Evolutionary conservation across 2,329 filamentous ascomycete genomes (phyloP).

Genomic region (Hymenoscyphus linearis): DNA sequence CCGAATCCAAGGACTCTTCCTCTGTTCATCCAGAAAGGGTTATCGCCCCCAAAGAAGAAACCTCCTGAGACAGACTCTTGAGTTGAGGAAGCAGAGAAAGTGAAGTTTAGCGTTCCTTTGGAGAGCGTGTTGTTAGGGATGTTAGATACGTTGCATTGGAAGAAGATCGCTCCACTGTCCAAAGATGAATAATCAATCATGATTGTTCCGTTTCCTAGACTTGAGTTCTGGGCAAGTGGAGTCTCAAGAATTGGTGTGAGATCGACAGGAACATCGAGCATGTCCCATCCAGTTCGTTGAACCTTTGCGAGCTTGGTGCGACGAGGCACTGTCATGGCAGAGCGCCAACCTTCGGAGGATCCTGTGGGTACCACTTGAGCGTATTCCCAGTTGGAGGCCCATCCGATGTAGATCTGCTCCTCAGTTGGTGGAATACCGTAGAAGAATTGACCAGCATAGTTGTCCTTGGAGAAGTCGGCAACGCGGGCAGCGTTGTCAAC

Average conservation of each 20-base stretch:
- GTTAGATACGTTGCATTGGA: conserved; percentile 47
- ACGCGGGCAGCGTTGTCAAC: conserved; percentile 39
- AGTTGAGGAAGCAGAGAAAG: conserved; percentile 44
- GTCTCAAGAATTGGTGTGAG: conserved; percentile 41
- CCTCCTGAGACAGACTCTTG: conserved; percentile 46
- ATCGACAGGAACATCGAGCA: conserved; percentile 47
- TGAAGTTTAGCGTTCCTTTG: conserved; percentile 43
- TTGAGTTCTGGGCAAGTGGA: conserved; percentile 39
- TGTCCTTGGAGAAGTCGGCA: conserved; percentile 46
- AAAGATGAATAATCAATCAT: conserved; percentile 46
- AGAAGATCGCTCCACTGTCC: conserved; percentile 46
- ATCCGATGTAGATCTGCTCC: conserved; percentile 39
- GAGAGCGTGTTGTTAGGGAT: conserved; percentile 27
- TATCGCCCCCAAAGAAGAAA: conserved; percentile 43
- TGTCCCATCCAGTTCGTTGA: conserved; percentile 44
- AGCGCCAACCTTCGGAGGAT: conserved; percentile 46
- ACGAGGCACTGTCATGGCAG: conserved; percentile 47
- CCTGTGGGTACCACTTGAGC: conserved; percentile 48
- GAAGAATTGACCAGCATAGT: conserved; percentile 54
- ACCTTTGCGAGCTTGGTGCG: conserved; percentile 48
- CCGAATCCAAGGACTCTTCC: conserved; percentile 42
- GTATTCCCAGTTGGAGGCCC: conserved; percentile 59
- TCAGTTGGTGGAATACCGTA: conserved; percentile 37
- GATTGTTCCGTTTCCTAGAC: conserved; percentile 43
- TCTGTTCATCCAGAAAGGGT: conserved; percentile 47